phyloP scores from a whole-genome alignment of 2,329 filamentous ascomycete genomes.

The Truncatella angustata region DNA sequence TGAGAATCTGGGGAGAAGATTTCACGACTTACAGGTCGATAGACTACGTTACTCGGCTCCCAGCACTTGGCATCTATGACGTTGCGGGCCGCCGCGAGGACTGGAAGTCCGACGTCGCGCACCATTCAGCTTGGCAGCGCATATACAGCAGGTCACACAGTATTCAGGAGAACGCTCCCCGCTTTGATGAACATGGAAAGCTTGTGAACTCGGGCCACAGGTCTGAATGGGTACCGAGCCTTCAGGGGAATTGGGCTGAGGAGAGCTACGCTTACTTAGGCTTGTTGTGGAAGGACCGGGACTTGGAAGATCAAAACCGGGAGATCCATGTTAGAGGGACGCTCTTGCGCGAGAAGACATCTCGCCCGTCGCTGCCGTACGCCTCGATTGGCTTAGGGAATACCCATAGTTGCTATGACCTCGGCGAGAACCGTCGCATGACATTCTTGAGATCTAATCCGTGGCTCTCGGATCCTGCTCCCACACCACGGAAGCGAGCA shows the following conservation, averaged over 20 bases:
- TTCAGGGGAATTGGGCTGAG: no score
- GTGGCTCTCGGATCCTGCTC: background rate
- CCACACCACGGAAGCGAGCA: background rate
- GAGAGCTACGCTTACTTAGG: no score
- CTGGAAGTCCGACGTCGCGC: conserved; percentile 25
- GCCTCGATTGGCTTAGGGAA: background rate
- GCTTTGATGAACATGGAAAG: no score
- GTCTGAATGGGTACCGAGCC: no score
- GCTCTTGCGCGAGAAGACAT: background rate
- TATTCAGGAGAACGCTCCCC: no score
- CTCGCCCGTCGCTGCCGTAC: background rate
- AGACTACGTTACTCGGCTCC: conserved; percentile 39
- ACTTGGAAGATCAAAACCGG: background rate
- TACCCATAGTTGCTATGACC: background rate
- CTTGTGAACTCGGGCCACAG: no score
- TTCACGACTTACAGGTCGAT: conserved; percentile 39
- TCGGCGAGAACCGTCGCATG: background rate
- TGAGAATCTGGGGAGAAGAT: conserved; percentile 43
- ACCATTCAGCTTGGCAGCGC: background rate
- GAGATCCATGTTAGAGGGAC: background rate
- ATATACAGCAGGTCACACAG: no score
- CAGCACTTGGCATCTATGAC: conserved; percentile 44
- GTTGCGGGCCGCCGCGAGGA: conserved; percentile 30
- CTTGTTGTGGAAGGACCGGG: no score
- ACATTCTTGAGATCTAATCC: background rate